A percentile compares a stretch with the other conserved stretches of the same genome.
Conservation (phyloP, 169 alveolate species). For the Plasmodium knowlesi region DNA sequence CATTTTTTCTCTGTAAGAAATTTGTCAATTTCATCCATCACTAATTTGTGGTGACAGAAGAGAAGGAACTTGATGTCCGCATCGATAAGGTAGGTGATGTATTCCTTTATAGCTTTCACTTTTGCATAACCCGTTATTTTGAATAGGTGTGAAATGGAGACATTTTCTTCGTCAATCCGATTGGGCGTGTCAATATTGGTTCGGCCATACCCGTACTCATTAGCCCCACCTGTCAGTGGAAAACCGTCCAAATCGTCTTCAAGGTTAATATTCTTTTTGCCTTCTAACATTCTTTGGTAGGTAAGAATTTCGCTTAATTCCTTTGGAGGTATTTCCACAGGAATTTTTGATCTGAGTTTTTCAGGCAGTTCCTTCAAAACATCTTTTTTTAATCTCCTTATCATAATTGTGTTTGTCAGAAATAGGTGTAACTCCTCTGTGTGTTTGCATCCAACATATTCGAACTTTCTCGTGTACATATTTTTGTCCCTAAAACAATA, state of each 20-base stretch:
- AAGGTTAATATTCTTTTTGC: neutral
- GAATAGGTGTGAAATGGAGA: slow-evolving; percentile 84
- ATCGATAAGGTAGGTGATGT: slow-evolving; percentile 92
- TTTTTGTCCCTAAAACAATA: slow-evolving; percentile 84
- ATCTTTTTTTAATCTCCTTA: slow-evolving; percentile 94
- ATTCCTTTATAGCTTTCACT: slow-evolving; percentile 92
- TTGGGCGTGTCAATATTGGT: slow-evolving; percentile 16
- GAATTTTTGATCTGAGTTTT: slow-evolving; percentile 93
- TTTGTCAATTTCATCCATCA: slow-evolving; percentile 92
- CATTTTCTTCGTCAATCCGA: slow-evolving; percentile 61
- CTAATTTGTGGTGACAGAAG: slow-evolving; percentile 96
- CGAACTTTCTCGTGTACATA: slow-evolving; percentile 83
- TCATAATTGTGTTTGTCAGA: slow-evolving; percentile 90
- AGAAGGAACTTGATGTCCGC: slow-evolving; percentile 91
- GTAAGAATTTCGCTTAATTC: slow-evolving; percentile 61
- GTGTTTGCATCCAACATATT: slow-evolving; percentile 88
- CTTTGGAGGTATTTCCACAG: slow-evolving; percentile 84
- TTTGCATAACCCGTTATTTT: slow-evolving; percentile 96
- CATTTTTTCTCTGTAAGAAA: slow-evolving; percentile 79
- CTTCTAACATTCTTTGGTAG: slow-evolving; percentile 41
- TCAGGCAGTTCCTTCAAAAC: slow-evolving; percentile 95
- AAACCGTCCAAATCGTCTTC: slow-evolving; percentile 10
- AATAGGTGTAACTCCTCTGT: slow-evolving; percentile 88
- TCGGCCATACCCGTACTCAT: neutral
- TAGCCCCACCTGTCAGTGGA: neutral